Base-by-base conservation (phyloP, 352 stramenopile genomes). In the Pythium apleroticum region DNA sequence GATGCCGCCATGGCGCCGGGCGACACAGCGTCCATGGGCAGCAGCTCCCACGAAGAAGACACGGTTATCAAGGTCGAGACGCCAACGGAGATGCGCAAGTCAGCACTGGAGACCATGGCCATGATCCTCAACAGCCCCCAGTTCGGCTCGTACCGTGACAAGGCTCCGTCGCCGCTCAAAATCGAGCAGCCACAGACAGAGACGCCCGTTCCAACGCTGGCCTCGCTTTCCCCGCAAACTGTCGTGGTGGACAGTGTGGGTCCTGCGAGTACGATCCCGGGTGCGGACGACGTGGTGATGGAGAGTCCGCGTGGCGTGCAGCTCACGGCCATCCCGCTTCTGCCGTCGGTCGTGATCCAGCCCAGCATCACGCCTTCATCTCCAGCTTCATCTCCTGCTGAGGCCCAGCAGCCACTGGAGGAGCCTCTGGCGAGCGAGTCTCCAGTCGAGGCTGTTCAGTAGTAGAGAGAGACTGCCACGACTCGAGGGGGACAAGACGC, bases 71-170 rank as follows among this genome's bases (percentile, higher is more conserved):
- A 50, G 43, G 43, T 50, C 8, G 53, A 60, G 22, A 58, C 59
- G 25, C 56, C 65, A 68, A 75, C 52, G 19, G 30, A 43, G 20
- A 28, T 53, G 25, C 58, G 58, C 25, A 33, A 59, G 52, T 59
- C 68, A 48, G 72, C 75, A 28, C 64, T 75, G 10, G 80, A 91
- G 62, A 74, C 78, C 28, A 90, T 90, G 79, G 77, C 81, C 27
- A 84, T 89, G 81, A 87, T 89, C 59, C 79, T 90, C 54, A 90
- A 90, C 62, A 90, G 81, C 50, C 77, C 79, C 15, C 61, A 77
- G 52, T 68, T 80, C 25, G 59, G 70, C 17, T 77, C 78, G 28
- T 68, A 53, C 39, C 59, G 60, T 11, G 27, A 46, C 31, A 24
- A 27, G 5, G 72, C 68, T 31, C 68, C 72, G 28, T 60, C 68